Conservation (phyloP, 495 filamentous ascomycete genomes). For the Tuber microsphaerosporum region DNA sequence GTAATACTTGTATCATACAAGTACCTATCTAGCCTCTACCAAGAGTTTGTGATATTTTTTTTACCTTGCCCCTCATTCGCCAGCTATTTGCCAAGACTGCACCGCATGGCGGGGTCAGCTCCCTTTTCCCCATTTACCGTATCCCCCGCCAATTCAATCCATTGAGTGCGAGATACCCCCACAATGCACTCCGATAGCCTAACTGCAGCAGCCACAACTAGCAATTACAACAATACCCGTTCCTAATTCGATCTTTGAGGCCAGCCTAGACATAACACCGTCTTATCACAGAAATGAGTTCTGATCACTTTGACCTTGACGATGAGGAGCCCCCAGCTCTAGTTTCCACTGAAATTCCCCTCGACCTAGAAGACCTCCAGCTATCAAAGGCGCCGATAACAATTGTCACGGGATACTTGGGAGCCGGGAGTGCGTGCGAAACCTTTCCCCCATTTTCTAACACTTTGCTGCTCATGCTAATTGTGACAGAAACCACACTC, state of each 20-base stretch:
- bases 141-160: background rate
- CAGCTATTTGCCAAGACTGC: conserved; percentile 9
- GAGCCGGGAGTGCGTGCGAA: conserved; percentile 59
- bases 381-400: conserved; percentile 75
- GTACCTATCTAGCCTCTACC: too few relatives aligned
- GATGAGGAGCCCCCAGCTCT: conserved; percentile 69
- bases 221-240: background rate
- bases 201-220: conserved; percentile 4
- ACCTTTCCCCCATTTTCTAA: background rate
- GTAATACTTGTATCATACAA: too few relatives aligned
- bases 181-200: conserved; percentile 25
- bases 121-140: background rate
- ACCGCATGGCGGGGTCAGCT: background rate
- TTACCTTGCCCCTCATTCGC: conserved; percentile 10
- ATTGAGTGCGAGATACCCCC: conserved; percentile 17
- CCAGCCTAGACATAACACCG: background rate
- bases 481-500: conserved; percentile 63
- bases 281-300: conserved; percentile 22
- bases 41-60: conserved; percentile 6
- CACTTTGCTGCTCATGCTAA: background rate
- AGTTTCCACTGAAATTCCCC: conserved; percentile 49
- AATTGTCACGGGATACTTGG: conserved; percentile 85
- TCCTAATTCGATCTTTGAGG: background rate
- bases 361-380: conserved; percentile 13
- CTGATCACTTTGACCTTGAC: conserved; percentile 53